Conservation (phyloP, 208 protist species). For the Trypanosomatidae sp. region DNA sequence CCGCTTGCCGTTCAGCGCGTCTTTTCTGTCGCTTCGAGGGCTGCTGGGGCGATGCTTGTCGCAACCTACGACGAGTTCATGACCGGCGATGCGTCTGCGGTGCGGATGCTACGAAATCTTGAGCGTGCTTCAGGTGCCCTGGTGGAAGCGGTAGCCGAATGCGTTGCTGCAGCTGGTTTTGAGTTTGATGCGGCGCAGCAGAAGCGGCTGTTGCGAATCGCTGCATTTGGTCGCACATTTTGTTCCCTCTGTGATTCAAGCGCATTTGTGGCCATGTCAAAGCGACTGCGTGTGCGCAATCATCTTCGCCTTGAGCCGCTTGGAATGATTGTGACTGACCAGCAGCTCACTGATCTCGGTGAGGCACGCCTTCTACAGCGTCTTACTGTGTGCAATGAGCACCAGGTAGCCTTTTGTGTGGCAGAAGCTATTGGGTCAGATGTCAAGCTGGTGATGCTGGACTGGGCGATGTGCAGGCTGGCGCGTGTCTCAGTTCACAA, state of each 20-base stretch:
- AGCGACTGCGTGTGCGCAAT: conserved; percentile 91
- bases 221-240: conserved; percentile 95
- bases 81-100: conserved; percentile 60
- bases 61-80: conserved; percentile 81
- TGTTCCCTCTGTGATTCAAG: conserved; percentile 75
- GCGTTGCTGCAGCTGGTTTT: conserved; percentile 85
- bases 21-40: conserved; percentile 70
- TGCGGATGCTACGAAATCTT: conserved; percentile 69
- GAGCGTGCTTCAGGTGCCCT: conserved; percentile 52
- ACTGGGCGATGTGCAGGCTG: conserved; percentile 95
- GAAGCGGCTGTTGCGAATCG: conserved; percentile 87
- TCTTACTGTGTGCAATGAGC: conserved; percentile 71
- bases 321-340: conserved; percentile 90
- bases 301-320: conserved; percentile 47
- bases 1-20: conserved; percentile 47
- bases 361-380: conserved; percentile 70
- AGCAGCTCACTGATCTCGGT: conserved; percentile 73
- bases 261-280: conserved; percentile 79
- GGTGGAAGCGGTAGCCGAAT: conserved; percentile 80
- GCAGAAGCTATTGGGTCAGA: conserved; percentile 61
- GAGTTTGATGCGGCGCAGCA: conserved; percentile 83
- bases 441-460: conserved; percentile 77
- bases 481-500: conserved; percentile 8
- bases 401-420: conserved; percentile 89
- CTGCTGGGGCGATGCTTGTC: conserved; percentile 58